Conservation (phyloP, 1,284 basidiomycete species). For the Anthracocystis walkeri region DNA sequence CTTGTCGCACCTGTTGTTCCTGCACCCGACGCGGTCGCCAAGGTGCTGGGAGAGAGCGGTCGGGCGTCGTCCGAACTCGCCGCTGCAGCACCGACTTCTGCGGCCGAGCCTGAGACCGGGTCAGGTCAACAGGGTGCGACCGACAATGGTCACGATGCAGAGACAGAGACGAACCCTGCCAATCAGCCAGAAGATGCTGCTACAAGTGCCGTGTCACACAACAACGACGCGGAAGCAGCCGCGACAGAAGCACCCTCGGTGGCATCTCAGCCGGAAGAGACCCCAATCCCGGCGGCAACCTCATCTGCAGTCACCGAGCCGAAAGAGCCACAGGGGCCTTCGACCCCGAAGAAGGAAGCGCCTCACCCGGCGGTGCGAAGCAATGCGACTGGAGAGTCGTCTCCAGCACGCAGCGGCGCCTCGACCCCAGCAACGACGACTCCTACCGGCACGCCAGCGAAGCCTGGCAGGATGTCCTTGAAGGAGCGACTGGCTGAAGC, state of each 20-base stretch:
- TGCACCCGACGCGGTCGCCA: slow-evolving; percentile 27
- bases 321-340: background rate
- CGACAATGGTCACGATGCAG: background rate
- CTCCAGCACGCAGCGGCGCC: slow-evolving; percentile 36
- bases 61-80: slow-evolving; percentile 10
- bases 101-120: background rate
- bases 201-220: too few species aligned
- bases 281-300: background rate
- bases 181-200: background rate
- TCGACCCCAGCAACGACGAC: slow-evolving; percentile 32
- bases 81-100: background rate
- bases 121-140: background rate
- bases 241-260: background rate
- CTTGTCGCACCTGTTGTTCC: slow-evolving; percentile 36
- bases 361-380: background rate
- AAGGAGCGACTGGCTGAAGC: slow-evolving; percentile 58
- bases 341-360: slow-evolving; percentile 19
- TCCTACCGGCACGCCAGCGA: slow-evolving; percentile 32
- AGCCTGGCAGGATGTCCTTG: slow-evolving; percentile 49
- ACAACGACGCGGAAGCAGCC: background rate
- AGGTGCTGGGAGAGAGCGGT: slow-evolving; percentile 14
- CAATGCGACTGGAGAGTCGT: slow-evolving; percentile 12
- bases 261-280: background rate
- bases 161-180: background rate
- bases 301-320: background rate